Percentiles rank a stretch among this genome's conserved stretches.
Evolutionary conservation across 2,329 filamentous ascomycete species (phyloP).

Genomic region (Fusarium globosum): DNA sequence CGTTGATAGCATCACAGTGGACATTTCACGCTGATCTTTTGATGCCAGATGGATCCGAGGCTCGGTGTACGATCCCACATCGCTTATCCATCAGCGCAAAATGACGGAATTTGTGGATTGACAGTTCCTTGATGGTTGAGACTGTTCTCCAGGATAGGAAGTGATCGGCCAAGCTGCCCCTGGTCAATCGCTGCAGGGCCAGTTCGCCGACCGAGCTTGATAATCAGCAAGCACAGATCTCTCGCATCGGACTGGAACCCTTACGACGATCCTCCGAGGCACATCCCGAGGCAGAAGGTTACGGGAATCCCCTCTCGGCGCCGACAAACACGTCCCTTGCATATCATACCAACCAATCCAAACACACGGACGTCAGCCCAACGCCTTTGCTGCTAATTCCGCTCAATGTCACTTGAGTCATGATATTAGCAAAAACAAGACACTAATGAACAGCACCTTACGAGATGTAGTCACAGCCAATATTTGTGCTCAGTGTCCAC

Average conservation of each 20-base stretch:
- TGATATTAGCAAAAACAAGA: not conserved
- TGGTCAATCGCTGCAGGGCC: not conserved
- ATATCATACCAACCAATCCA: not conserved
- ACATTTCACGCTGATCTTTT: not conserved
- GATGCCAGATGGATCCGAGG: not conserved
- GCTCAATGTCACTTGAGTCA: not conserved
- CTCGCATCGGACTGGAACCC: not conserved
- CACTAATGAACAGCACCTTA: not conserved
- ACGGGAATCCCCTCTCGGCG: not conserved
- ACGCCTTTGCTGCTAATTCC: not conserved
- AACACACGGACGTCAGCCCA: not conserved
- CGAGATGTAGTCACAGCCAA: not conserved
- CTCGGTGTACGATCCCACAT: not conserved
- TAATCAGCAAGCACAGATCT: not conserved
- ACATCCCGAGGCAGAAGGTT: not conserved
- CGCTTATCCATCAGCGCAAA: not conserved
- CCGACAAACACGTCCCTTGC: not conserved
- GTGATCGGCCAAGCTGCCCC: not conserved
- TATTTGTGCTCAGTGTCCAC: not conserved
- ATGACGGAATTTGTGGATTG: slow-evolving; percentile 2
- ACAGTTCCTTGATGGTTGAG: not conserved
- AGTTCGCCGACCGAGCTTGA: not conserved
- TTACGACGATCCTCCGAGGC: not conserved
- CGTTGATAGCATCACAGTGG: not conserved
- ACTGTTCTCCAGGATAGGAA: not conserved